Percentiles rank a stretch among this genome's conserved stretches.
These are phyloP conservation scores for Trametes pubescens DNA, from an alignment of 1,284 basidiomycete species.

Conservation along the genomic window DNA sequence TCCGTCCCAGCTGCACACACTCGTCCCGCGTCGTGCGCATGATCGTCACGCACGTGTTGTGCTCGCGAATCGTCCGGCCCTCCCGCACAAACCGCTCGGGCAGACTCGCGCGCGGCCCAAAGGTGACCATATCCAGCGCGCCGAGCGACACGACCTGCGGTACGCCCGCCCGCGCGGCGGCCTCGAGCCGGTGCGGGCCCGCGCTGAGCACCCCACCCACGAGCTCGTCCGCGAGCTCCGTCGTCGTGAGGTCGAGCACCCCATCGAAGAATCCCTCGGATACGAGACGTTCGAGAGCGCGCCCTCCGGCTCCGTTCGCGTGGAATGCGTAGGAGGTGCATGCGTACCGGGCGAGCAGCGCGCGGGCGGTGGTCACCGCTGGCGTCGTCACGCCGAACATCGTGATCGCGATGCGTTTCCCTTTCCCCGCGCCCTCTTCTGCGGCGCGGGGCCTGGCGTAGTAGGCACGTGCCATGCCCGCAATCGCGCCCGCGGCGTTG, in stretches of 20 bases:
- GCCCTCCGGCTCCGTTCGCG: conserved; percentile 35
- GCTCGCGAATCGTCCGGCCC: conserved; percentile 28
- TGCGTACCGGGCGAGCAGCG: conserved; percentile 30
- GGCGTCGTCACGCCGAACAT: conserved; percentile 40
- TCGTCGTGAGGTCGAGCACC: conserved; percentile 38
- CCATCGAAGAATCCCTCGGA: conserved; percentile 34
- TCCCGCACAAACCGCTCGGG: conserved; percentile 27
- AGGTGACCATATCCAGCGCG: conserved; percentile 38
- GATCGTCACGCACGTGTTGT: conserved; percentile 34
- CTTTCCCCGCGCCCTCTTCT: background rate
- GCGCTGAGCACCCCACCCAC: conserved; percentile 37
- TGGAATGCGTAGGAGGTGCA: conserved; percentile 39
- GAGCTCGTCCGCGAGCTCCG: conserved; percentile 38
- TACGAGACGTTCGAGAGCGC: conserved; percentile 34
- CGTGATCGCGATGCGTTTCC: conserved; percentile 36
- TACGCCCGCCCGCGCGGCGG: conserved; percentile 28
- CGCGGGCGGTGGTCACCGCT: conserved; percentile 36
- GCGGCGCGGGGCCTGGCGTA: conserved; percentile 7
- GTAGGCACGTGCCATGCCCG: conserved; percentile 37
- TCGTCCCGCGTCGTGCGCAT: conserved; percentile 36
- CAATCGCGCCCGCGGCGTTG: conserved; percentile 37
- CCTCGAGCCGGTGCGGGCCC: conserved; percentile 34
- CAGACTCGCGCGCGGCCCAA: conserved; percentile 34
- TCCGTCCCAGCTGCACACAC: conserved; percentile 30
- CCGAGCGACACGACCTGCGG: conserved; percentile 39